Evolutionary conservation across 129 eudicot genomes (phyloP).

Genomic region (Arctium minus): DNA sequence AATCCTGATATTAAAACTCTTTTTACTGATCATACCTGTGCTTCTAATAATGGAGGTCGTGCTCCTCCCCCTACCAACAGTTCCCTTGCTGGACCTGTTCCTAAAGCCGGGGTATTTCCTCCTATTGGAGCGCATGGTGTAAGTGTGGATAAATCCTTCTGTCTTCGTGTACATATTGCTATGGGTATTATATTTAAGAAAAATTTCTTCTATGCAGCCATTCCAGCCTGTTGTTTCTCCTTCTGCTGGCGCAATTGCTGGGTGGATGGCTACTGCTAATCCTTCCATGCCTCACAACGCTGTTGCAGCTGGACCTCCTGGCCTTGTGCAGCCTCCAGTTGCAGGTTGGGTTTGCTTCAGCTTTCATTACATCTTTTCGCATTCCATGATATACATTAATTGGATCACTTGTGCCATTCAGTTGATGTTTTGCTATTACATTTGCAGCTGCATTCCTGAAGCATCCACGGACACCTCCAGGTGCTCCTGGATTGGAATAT

Average conservation of each 20-base stretch:
- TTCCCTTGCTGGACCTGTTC: constrained; percentile 62
- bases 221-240: constrained; percentile 88
- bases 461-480: constrained; percentile 82
- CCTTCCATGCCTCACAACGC: constrained; percentile 73
- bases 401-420: neutral
- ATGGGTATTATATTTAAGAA: neutral
- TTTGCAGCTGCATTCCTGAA: constrained; percentile 70
- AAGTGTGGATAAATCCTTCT: constrained; percentile 32
- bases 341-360: constrained; percentile 38
- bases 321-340: constrained; percentile 67
- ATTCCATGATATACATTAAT: neutral
- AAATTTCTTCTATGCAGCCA: constrained; percentile 39
- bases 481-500: constrained; percentile 72
- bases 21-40: constrained; percentile 74
- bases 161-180: neutral
- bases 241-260: constrained; percentile 72
- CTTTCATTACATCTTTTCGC: neutral
- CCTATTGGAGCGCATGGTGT: constrained; percentile 84
- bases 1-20: constrained; percentile 91
- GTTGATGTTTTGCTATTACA: neutral
- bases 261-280: constrained; percentile 84
- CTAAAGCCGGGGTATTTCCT: constrained; percentile 75
- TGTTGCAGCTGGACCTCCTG: constrained; percentile 72
- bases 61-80: constrained; percentile 61
- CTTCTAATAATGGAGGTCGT: constrained; percentile 66